Conservation (phyloP, 495 filamentous ascomycete species). For the Penicillium salamii region DNA sequence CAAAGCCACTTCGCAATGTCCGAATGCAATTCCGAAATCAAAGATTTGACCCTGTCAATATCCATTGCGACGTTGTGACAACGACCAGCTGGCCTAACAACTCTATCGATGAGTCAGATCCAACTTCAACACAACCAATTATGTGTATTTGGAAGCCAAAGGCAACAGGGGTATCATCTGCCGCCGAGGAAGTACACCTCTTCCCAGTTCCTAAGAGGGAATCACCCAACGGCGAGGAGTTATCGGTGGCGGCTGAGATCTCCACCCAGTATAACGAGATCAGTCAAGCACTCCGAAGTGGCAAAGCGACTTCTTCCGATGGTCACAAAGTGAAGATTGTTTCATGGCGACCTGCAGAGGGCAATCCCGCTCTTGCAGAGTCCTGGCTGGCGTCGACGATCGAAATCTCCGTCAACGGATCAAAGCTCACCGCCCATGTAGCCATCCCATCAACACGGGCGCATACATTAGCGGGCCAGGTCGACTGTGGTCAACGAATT, state of each 20-base stretch:
- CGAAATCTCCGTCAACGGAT: slow-evolving; percentile 13
- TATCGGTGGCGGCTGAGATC: slow-evolving; percentile 2
- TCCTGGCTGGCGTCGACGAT: slow-evolving; percentile 13
- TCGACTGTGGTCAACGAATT: slow-evolving; percentile 34
- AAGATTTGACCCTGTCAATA: slow-evolving; percentile 13
- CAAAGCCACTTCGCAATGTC: slow-evolving; percentile 15
- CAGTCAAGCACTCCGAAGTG: slow-evolving; percentile 10
- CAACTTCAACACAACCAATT: neutral
- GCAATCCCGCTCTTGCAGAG: slow-evolving; percentile 5
- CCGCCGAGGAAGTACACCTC: neutral
- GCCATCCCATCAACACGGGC: slow-evolving; percentile 58
- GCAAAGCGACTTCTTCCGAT: neutral
- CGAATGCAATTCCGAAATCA: slow-evolving; percentile 25
- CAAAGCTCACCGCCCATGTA: slow-evolving; percentile 46
- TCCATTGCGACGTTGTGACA: slow-evolving; percentile 19
- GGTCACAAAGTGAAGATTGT: slow-evolving; percentile 4
- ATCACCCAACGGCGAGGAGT: neutral
- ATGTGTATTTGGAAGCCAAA: slow-evolving; percentile 20
- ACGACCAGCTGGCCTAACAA: slow-evolving; percentile 9
- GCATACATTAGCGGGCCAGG: slow-evolving; percentile 54
- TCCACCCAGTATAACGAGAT: slow-evolving; percentile 17
- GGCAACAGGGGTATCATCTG: neutral
- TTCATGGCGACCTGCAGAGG: slow-evolving; percentile 12
- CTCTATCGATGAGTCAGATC: neutral
- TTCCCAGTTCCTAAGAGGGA: neutral